Evolutionary conservation across 148 eudicot species (phyloP), one percentile per base, ranked within the genome.

Genomic region (Rhododendron kiyosumense): DNA sequence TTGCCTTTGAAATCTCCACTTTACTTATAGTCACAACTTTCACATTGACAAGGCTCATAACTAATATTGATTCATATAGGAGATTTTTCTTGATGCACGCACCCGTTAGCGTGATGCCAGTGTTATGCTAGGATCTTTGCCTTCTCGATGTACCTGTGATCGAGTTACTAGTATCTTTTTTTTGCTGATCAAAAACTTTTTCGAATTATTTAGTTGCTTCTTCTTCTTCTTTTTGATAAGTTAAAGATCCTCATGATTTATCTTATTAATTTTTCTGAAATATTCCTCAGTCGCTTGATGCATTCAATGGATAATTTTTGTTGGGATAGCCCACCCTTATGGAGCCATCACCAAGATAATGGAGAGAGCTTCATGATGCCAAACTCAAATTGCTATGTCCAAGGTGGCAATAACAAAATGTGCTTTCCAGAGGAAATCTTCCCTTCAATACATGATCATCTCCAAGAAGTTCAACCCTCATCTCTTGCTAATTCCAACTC

Each of bases 221-320:
- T 32, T 32, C 34, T 38, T 49, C 22, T 57, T 57, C 63, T 57
- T 57, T n/a, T 57, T 57, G 63, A 57, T 6, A 13, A 75, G 28
- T 49, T 83, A 32, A 20, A 83, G 57, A 61, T 51, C 15, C 41
- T 20, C 38, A 83, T 71, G 6, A 28, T 45, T 46, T 7, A 28
- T 63, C 84, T 46, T 9, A 67, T 28, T 81, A 24, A 81, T 24
- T 28, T 81, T 34, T 86, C 32, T 38, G 24, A 57, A 73, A 41
- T 41, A 41, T 86, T 81, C 49, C 48, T 26, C 82, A 85, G 86
- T 17, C 3, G 61, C 24, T 82, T 78, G 34, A 38, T 34, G 22
- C 63, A 45, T 22, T 43, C 5, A 13, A 90, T 90, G 92, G 90
- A 89, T 30, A 61, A 85, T 83, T 51, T 89, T 76, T 83, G 83